phyloP scores from a whole-genome alignment of 176 grass and related monocot genomes.

The barley (Hordeum vulgare) region DNA sequence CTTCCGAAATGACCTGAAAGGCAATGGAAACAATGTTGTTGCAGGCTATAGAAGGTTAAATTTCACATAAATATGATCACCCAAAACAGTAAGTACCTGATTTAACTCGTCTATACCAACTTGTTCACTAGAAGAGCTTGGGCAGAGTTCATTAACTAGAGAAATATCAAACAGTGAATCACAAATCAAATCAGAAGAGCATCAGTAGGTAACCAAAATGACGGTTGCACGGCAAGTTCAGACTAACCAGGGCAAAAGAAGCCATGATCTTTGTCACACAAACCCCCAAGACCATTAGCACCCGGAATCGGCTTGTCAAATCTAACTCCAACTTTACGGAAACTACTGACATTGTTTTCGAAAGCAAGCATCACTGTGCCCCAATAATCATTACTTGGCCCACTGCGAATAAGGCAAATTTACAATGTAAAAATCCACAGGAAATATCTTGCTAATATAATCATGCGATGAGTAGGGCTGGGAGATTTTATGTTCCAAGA shows the following conservation, averaged over 20 bases:
- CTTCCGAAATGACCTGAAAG: conserved; percentile 66
- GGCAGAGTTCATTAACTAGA: conserved; percentile 41
- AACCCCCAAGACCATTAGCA: conserved; percentile 77
- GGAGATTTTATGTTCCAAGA: background rate
- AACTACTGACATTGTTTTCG: conserved; percentile 38
- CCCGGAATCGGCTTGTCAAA: conserved; percentile 57
- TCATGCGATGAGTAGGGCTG: background rate
- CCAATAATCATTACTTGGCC: conserved; percentile 52
- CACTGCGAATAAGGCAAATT: conserved; percentile 30
- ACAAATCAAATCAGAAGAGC: background rate
- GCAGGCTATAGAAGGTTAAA: background rate
- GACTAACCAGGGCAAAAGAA: conserved; percentile 64
- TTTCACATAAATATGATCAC: background rate
- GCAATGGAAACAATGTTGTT: background rate
- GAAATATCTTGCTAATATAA: background rate
- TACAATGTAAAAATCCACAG: background rate
- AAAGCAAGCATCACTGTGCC: conserved; percentile 71
- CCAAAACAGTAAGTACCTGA: conserved; percentile 41
- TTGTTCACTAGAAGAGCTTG: conserved; percentile 32
- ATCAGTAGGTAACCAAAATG: background rate
- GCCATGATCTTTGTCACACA: conserved; percentile 66
- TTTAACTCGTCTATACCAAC: conserved; percentile 50
- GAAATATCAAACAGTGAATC: background rate
- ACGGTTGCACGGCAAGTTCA: background rate
- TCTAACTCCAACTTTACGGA: conserved; percentile 71